phyloP scores from a whole-genome alignment of 768 basidiomycete species.

The Exsudoporus frostii region DNA sequence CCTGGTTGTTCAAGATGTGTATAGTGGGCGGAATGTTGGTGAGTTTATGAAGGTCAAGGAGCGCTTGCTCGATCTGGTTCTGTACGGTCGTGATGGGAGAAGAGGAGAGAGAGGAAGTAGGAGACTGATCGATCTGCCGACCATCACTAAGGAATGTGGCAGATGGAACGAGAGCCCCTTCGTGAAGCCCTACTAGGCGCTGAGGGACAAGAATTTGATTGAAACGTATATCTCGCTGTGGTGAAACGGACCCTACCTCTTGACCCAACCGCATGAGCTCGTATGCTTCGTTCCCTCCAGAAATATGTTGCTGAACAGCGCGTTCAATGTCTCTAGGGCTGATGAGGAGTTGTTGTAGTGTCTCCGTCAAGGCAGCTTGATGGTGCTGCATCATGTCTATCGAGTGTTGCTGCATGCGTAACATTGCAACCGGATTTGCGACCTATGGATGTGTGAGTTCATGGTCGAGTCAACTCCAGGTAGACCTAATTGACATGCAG shows the following conservation, averaged over 20 bases:
- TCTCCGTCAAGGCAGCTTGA: conserved; percentile 34
- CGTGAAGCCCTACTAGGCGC: conserved; percentile 23
- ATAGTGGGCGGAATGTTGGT: conserved; percentile 55
- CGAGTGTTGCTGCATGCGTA: conserved; percentile 31
- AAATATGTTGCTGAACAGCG: conserved; percentile 38
- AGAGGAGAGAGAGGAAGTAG: conserved; percentile 17
- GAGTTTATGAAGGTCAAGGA: conserved; percentile 45
- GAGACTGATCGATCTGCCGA: conserved; percentile 22
- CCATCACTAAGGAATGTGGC: conserved; percentile 17
- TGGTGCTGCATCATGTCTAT: conserved; percentile 27
- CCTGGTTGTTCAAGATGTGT: conserved; percentile 52
- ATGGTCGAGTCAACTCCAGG: not conserved
- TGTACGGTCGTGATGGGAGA: conserved; percentile 28
- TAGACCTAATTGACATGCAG: conserved; percentile 38
- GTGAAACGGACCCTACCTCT: conserved; percentile 30
- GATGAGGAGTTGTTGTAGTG: conserved; percentile 40
- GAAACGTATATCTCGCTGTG: not conserved
- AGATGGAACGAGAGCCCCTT: not conserved
- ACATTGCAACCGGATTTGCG: conserved; percentile 16
- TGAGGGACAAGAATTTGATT: not conserved
- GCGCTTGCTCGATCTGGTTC: conserved; percentile 42
- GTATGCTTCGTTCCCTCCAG: conserved; percentile 41
- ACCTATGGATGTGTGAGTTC: conserved; percentile 17
- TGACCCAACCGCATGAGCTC: conserved; percentile 54
- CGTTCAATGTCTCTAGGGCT: conserved; percentile 35